Conservation (phyloP, 73 alveolate genomes). For the Paramecium bursaria region DNA sequence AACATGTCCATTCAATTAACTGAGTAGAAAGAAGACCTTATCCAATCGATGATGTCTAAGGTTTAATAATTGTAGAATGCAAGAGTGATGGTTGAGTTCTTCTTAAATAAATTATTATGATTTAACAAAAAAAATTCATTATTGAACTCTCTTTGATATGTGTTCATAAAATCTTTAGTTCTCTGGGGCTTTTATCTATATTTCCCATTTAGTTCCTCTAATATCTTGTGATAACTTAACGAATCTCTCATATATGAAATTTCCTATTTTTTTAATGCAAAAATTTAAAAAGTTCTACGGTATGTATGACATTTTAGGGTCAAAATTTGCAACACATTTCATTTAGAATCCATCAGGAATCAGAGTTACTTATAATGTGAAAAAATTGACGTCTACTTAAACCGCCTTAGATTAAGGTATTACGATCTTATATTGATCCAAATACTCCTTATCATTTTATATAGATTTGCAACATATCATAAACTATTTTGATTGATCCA, state of each 20-base stretch:
- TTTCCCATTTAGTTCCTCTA: background rate
- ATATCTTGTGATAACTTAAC: background rate
- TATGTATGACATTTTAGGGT: constrained; percentile 35
- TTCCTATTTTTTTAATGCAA: constrained; percentile 15
- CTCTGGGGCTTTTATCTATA: background rate
- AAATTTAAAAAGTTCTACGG: constrained; percentile 24
- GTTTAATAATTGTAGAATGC: too few relatives aligned
- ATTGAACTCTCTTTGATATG: constrained; percentile 22
- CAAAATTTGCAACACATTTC: constrained; percentile 31
- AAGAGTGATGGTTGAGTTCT: too few relatives aligned
- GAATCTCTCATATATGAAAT: constrained; percentile 47
- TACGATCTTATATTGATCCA: background rate
- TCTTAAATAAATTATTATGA: too few relatives aligned
- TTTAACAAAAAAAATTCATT: too few relatives aligned
- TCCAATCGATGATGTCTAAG: too few relatives aligned
- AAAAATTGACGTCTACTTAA: constrained; percentile 38
- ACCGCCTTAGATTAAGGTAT: constrained; percentile 1
- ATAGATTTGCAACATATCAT: constrained; percentile 48
- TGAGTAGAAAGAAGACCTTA: too few relatives aligned
- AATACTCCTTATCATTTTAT: constrained; percentile 21
- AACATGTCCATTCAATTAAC: too few relatives aligned
- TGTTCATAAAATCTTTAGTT: background rate
- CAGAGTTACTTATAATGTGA: constrained; percentile 54
- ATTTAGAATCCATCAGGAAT: constrained; percentile 1
- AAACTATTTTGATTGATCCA: constrained; percentile 30